Evolutionary conservation across 164 flowering plant species (phyloP).

Genomic region (Cinnamomum chago): DNA sequence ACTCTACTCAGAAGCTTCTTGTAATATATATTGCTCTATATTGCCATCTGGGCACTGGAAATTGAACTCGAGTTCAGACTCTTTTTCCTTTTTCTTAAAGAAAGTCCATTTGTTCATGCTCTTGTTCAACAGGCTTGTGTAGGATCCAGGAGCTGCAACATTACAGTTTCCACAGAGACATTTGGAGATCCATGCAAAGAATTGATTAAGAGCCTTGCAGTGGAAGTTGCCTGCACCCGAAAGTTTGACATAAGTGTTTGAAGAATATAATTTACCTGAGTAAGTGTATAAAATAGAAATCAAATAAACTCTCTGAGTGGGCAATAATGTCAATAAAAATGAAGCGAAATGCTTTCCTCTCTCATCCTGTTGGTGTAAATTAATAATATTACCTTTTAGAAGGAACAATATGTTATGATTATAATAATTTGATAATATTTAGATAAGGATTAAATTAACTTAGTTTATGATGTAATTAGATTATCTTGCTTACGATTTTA

Average conservation of each 20-base stretch:
- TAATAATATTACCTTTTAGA: too few species aligned
- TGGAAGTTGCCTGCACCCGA: constrained; percentile 68
- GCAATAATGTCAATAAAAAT: background rate
- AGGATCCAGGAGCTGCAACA: constrained; percentile 65
- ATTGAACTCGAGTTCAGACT: too few species aligned
- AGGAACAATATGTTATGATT: too few species aligned
- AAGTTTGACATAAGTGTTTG: background rate
- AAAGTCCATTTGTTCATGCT: background rate
- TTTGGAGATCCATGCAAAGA: constrained; percentile 83
- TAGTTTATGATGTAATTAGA: too few species aligned
- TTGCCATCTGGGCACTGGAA: too few species aligned
- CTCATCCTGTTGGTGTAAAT: background rate
- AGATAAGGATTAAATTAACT: too few species aligned
- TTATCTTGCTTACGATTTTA: too few species aligned
- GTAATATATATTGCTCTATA: too few species aligned
- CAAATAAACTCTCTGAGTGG: background rate
- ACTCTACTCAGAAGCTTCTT: too few species aligned
- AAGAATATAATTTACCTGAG: background rate
- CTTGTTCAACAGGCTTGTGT: constrained; percentile 64
- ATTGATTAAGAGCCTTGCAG: constrained; percentile 67
- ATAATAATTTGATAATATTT: too few species aligned
- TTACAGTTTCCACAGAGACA: constrained; percentile 51
- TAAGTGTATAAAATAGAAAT: background rate
- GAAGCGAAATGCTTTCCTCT: background rate
- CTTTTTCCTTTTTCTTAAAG: too few species aligned